Percentiles rank a stretch among this genome's conserved stretches.
Evolutionary conservation across 1,284 basidiomycete genomes (phyloP).

Genomic region (Rhizoctonia solani): DNA sequence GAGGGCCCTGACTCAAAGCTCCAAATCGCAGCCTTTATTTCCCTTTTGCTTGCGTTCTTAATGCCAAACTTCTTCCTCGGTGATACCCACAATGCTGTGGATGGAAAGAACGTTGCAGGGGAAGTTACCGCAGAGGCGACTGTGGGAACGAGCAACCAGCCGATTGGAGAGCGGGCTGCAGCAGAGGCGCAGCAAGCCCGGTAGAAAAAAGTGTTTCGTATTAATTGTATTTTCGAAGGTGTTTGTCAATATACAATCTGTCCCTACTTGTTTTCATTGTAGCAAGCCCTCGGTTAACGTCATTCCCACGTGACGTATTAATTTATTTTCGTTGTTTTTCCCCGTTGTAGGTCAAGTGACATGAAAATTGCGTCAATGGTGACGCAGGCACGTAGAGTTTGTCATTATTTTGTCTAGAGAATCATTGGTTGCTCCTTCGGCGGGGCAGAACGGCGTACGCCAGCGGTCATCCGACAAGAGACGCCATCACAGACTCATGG

Average conservation of each 20-base stretch:
- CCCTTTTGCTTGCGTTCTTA: slow-evolving; percentile 45
- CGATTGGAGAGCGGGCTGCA: slow-evolving; percentile 9
- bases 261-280: slow-evolving; percentile 3
- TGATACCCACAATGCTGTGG: slow-evolving; percentile 51
- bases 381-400: background rate
- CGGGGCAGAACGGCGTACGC: too few species aligned
- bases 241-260: background rate
- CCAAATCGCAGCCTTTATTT: slow-evolving; percentile 18
- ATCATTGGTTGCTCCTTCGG: background rate
- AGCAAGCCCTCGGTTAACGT: background rate
- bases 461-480: too few species aligned
- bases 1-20: background rate
- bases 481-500: too few species aligned
- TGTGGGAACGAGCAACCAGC: slow-evolving; percentile 15
- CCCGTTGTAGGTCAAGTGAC: background rate
- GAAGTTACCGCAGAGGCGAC: slow-evolving; percentile 38
- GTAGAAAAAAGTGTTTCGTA: background rate
- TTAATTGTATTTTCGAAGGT: background rate
- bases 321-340: slow-evolving; percentile 4
- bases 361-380: background rate
- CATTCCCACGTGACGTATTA: background rate
- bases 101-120: slow-evolving; percentile 46
- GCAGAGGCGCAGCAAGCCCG: background rate
- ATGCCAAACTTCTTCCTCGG: slow-evolving; percentile 48
- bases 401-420: background rate